phyloP scores from a whole-genome alignment of 2,329 filamentous ascomycete species.

The Pseudonectria buxi region DNA sequence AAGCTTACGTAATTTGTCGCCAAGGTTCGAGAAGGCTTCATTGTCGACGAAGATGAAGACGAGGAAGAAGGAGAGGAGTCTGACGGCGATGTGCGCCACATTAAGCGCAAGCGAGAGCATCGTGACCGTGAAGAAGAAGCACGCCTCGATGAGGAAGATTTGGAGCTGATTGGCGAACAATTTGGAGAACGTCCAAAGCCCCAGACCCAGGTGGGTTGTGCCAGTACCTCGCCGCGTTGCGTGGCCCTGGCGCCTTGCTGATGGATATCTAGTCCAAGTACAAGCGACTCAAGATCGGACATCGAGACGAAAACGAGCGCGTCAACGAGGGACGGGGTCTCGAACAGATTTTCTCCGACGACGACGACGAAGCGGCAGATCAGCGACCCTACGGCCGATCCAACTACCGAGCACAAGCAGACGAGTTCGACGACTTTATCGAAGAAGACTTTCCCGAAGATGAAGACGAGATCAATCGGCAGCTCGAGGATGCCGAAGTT shows the following conservation, averaged over 20 bases:
- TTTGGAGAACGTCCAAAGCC: constrained; percentile 57
- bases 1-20: constrained; percentile 9
- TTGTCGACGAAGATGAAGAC: constrained; percentile 85
- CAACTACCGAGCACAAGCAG: constrained; percentile 54
- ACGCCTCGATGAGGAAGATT: constrained; percentile 88
- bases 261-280: constrained; percentile 63
- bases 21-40: constrained; percentile 89
- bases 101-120: constrained; percentile 70
- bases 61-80: constrained; percentile 62
- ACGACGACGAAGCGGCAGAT: constrained; percentile 68
- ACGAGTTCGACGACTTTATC: constrained; percentile 93
- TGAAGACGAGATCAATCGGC: constrained; percentile 66
- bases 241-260: constrained; percentile 1
- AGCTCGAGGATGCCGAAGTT: constrained; percentile 82
- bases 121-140: constrained; percentile 77
- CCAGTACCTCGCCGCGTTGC: not conserved
- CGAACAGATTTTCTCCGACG: constrained; percentile 91
- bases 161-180: constrained; percentile 87
- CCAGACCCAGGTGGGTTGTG: constrained; percentile 59
- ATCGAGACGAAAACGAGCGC: constrained; percentile 65
- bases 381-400: constrained; percentile 45
- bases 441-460: constrained; percentile 91
- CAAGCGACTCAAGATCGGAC: constrained; percentile 92
- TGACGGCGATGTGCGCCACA: constrained; percentile 46
- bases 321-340: constrained; percentile 63